Evolutionary conservation across 176 grass and related monocot species (phyloP), one percentile per base, ranked within the genome.

Genomic region (Avena eriantha): DNA sequence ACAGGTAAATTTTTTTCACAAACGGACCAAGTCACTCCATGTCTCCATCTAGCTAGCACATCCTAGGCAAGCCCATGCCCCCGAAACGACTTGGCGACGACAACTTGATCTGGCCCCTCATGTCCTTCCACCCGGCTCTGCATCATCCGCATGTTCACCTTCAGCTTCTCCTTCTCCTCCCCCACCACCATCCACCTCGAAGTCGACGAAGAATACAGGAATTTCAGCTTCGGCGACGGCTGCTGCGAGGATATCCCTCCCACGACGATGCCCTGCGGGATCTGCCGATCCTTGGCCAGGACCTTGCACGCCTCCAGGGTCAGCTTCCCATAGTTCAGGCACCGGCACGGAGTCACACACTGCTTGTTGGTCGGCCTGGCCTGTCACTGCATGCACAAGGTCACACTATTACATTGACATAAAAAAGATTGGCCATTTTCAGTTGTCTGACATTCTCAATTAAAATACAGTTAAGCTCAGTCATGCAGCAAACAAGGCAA

Each of bases 291-390:
- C 87, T 94, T 95, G 10, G 93, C 90, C 16, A 95, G 87, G 67
- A 95, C 90, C 53, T 98, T 95, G 88, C 93, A 98, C 47, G 86
- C 92, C 83, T 92, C 86, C 4, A 98, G 81, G 0, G 88, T 98
- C 50, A 98, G 86, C 85, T 98, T 95, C 88, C 95, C 91, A 54
- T 95, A 95, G 84, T 92, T 93, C 26, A 81, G 80, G 88, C 90
- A 92, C 39, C 90, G 80, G 63, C 29, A 29, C 29, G 0, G 29
- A 29, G 29, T 29, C 29, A 29, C 29, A 29, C 96, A 95, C 47
- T 94, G 90, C 61, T 95, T 92, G 0, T 75, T 60, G 3, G 88
- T 86, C 41, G 91, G 82, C 2, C 23, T 79, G n/a, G 86, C 65
- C 82, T 91, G 88, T n/a, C 79, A 93, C 93, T 96, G 90, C 85